Conservation (phyloP, 108 stramenopile genomes). For the Nitzschia sp. region DNA sequence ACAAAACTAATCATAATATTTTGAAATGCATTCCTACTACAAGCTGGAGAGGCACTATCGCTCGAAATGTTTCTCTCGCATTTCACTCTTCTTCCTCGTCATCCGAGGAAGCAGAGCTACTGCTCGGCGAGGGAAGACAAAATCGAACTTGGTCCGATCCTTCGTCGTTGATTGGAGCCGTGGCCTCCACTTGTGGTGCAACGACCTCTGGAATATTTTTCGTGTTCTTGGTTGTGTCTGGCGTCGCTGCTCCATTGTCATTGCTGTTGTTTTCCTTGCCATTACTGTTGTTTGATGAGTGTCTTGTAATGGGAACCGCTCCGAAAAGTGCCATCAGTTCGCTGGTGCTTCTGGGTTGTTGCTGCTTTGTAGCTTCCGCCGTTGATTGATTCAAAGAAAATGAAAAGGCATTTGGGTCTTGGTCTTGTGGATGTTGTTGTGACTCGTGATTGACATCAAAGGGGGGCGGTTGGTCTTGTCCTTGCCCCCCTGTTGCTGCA, state of each 20-base stretch:
- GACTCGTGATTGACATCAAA: no score
- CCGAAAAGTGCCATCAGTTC: slow-evolving; percentile 30
- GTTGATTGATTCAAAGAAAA: no score
- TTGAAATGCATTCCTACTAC: no score
- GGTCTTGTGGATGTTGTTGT: no score
- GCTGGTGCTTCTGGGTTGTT: neutral
- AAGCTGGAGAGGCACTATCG: no score
- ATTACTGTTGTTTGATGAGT: neutral
- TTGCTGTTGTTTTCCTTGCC: neutral
- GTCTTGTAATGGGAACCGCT: neutral
- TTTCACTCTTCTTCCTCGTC: neutral
- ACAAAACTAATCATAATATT: no score
- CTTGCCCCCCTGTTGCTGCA: no score
- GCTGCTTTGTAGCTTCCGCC: no score
- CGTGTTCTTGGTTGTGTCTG: neutral
- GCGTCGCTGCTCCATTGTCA: neutral
- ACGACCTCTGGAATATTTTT: neutral
- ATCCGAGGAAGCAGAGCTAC: neutral
- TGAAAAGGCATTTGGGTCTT: no score
- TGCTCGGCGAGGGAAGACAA: neutral
- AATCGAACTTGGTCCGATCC: neutral
- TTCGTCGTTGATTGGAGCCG: neutral
- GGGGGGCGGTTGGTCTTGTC: no score
- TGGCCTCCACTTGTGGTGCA: neutral
- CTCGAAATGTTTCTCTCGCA: neutral